Evolutionary conservation across 192 early-diverging fungal genomes (phyloP), one percentile per base, ranked within the genome.

Genomic region (Entophlyctis luteolus): DNA sequence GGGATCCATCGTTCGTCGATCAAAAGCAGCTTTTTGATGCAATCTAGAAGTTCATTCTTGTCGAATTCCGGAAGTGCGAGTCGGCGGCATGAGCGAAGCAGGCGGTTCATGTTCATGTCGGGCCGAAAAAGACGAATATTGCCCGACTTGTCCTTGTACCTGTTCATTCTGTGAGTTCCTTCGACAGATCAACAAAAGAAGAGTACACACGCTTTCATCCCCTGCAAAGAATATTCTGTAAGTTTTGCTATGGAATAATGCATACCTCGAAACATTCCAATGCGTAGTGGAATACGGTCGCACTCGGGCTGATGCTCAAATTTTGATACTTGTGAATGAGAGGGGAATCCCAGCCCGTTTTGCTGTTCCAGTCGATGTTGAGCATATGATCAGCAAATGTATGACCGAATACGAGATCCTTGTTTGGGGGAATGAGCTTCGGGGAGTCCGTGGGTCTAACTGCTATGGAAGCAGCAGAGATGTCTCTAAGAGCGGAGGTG

Each of bases 301-400:
- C 82, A 22, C 89, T 86, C 0, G 96, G 96, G 36, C 89, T 89
- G 14, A 98, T 78, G 25, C 68, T 55, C 22, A 98, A 79, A 45
- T 90, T 92, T 3, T 83, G 88, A 66, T 94, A 96, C 27, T 90
- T 90, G 60, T 83, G 82, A 76, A 98, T 93, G 71, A 87, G 77
- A 1, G 95, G 95, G n/a, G 82, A 79, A 20, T 68, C 76, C 94
- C 94, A 94, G 0, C 92, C 81, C 39, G 77, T 74, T n/a, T 58
- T 71, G 10, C 75, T 73, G 38, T 87, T 80, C 93, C 93, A 97
- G 75, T 92, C 85, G 57, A 90, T 79, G 50, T 74, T 78, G 47
- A 98, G 79, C 96, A 98, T 98, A 81, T 98, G 93, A 80, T 98
- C 96, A 12, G 93, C 85, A 57, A 96, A 98, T 29, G 86, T 84